Base-by-base conservation (phyloP, 306 rosid species). In the Morella rubra region DNA sequence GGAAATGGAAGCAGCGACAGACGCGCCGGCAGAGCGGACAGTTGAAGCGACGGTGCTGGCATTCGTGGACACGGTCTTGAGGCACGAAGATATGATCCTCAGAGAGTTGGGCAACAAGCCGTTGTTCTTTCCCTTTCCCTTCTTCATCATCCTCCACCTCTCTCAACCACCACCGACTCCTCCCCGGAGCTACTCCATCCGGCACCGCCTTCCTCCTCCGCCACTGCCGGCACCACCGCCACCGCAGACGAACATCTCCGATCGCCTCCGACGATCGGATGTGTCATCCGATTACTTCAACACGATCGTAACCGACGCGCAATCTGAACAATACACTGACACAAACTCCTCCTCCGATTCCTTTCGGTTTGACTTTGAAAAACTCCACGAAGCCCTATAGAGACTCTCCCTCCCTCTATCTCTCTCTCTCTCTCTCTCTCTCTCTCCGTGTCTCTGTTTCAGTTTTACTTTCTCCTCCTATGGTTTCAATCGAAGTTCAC, bases 1-100 rank as follows among this genome's bases (percentile, higher is more conserved):
- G 13, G 96, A 84, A 73, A 93, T 86, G 20, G 97, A 83, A 61
- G 96, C 86, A 13, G 93, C 90, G 18, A 93, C 96, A 47, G 98
- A 91, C 14, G 93, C 97, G 55, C 97, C 91, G 64, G 98, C 97
- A 7, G 97, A 93, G 75, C 98, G 98, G 4, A 93, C 98, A 22
- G 93, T 80, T 58, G 97, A 89, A 82, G 97, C 94, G 69, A 86
- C 96, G 73, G 87, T 85, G 83, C 86, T 84, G 62, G 96, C 97
- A 82, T 92, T 92, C 50, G 97, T 79, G 44, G 97, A 90, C 20
- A 90, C 92, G 22, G 95, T 93, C 81, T 93, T 93, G 44, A 93
- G 84, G 85, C 98, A 93, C 10, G 91, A 90, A 74, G 98, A 93
- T 65, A 93, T 91, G 47, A 91, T 88, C 84, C 92, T 88, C 67